Conservation (phyloP, 352 stramenopile genomes). For the Globisporangium nunn region DNA sequence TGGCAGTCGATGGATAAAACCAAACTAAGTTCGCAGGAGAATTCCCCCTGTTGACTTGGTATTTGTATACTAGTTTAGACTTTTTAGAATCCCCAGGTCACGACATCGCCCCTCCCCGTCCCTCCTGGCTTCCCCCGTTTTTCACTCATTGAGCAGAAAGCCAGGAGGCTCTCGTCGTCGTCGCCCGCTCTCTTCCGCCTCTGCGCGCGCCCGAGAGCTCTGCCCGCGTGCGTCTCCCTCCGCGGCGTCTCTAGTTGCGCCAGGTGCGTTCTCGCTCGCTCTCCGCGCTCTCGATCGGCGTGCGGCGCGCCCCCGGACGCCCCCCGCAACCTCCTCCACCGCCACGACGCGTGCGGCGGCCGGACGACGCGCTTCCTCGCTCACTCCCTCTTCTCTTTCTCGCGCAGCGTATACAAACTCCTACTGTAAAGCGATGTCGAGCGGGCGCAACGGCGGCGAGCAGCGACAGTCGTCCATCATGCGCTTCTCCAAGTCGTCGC, state of each 20-base stretch:
- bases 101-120: not conserved
- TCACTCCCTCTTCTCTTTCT: not conserved
- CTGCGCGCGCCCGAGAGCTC: not conserved
- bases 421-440: not conserved
- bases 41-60: not conserved
- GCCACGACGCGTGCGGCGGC: no score
- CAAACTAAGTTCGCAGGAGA: no score
- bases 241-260: not conserved
- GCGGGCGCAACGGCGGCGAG: conserved; percentile 15
- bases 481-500: conserved; percentile 59
- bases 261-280: not conserved
- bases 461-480: conserved; percentile 39
- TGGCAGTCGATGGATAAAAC: no score
- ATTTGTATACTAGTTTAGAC: not conserved
- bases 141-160: not conserved
- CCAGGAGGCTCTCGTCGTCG: not conserved
- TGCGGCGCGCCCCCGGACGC: not conserved
- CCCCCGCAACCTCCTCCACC: not conserved
- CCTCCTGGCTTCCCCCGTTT: not conserved
- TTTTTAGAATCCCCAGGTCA: not conserved
- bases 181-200: not conserved
- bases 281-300: not conserved
- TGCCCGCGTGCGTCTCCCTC: no score
- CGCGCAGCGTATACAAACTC: not conserved
- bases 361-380: no score